These are phyloP conservation scores for Russula virescens DNA, from an alignment of 768 basidiomycete species.

Conservation along the genomic window DNA sequence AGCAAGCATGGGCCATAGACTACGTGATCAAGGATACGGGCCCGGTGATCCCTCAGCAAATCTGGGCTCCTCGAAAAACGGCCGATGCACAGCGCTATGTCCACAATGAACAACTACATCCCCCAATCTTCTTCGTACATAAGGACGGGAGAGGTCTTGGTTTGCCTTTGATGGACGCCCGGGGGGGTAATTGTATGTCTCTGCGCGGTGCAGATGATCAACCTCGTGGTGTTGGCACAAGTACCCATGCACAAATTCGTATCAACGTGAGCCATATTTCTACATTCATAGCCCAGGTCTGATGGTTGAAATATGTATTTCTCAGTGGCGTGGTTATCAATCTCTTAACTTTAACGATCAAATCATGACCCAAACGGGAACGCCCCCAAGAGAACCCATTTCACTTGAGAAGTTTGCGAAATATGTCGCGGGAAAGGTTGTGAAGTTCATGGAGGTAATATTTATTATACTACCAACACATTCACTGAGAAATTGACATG, in stretches of 20 bases:
- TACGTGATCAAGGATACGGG: background rate
- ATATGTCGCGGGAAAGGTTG: constrained; percentile 6
- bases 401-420: constrained; percentile 6
- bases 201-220: background rate
- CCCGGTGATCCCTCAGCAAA: constrained; percentile 1
- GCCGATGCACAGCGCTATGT: constrained; percentile 3
- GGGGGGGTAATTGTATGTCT: background rate
- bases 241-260: constrained; percentile 14
- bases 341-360: background rate
- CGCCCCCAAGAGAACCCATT: background rate
- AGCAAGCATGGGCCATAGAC: background rate
- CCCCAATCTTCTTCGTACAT: constrained; percentile 14
- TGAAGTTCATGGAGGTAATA: constrained; percentile 3
- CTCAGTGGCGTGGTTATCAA: constrained; percentile 16
- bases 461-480: background rate
- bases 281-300: background rate
- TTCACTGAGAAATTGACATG: background rate
- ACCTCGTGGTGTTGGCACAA: background rate
- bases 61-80: background rate
- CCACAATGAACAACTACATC: background rate
- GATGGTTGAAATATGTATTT: background rate
- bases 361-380: constrained; percentile 8
- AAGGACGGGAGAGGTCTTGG: background rate
- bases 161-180: background rate
- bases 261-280: constrained; percentile 2